Conservation (phyloP, 345 rosid species). For the Gossypium thurberi region DNA sequence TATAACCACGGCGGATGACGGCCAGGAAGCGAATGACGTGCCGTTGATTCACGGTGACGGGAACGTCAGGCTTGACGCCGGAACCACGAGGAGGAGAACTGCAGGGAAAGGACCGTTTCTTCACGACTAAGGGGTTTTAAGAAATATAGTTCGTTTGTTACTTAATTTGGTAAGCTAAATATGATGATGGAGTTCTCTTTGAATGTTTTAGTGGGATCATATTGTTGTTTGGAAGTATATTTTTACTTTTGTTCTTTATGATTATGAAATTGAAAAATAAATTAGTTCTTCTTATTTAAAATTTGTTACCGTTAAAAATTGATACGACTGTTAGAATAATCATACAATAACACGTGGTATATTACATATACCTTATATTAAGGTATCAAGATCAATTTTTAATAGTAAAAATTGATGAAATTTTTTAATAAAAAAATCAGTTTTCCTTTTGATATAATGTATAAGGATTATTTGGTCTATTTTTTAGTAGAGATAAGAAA, state of each 20-base stretch:
- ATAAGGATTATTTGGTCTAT: too few species aligned
- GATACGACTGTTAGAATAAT: fast-evolving
- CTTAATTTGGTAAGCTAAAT: conserved; percentile 1
- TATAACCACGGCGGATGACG: conserved; percentile 46
- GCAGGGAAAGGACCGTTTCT: conserved; percentile 17
- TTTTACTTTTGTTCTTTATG: not conserved
- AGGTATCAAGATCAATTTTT: too few species aligned
- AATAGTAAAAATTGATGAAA: too few species aligned
- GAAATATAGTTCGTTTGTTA: not conserved
- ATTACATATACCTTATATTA: fast-evolving
- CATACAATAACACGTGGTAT: too few species aligned
- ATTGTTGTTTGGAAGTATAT: not conserved
- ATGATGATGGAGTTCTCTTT: not conserved
- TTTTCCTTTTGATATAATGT: too few species aligned
- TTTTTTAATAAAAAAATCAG: too few species aligned
- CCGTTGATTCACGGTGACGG: conserved; percentile 46
- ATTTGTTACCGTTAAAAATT: too few species aligned
- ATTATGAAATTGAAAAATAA: too few species aligned
- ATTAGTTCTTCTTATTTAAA: too few species aligned
- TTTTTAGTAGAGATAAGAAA: too few species aligned
- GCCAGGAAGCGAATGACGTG: conserved; percentile 40
- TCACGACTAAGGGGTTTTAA: not conserved
- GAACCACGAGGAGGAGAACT: conserved; percentile 26
- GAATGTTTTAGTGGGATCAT: not conserved
- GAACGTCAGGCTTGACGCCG: conserved; percentile 18